phyloP scores from a whole-genome alignment of 1,139 yeast genomes.

The Pichia sp. region DNA sequence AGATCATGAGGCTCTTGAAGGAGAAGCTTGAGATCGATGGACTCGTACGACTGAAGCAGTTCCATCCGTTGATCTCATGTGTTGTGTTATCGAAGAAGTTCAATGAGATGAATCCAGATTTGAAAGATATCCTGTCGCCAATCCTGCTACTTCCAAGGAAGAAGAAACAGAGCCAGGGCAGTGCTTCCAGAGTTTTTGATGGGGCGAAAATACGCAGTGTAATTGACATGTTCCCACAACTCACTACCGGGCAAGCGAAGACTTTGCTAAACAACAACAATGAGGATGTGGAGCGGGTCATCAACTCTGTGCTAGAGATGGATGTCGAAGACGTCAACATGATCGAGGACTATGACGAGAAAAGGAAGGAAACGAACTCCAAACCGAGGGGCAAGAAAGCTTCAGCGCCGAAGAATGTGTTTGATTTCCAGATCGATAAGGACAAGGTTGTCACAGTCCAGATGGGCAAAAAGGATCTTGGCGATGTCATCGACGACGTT shows the following conservation, averaged over 20 bases:
- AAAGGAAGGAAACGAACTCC: not conserved
- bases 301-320: slow-evolving; percentile 55
- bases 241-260: slow-evolving; percentile 43
- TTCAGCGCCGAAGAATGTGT: slow-evolving; percentile 12
- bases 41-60: slow-evolving; percentile 36
- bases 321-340: slow-evolving; percentile 42
- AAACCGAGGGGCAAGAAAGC: not conserved
- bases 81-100: slow-evolving; percentile 45
- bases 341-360: slow-evolving; percentile 23
- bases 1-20: slow-evolving; percentile 39
- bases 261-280: slow-evolving; percentile 45
- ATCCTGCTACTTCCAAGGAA: slow-evolving; percentile 25
- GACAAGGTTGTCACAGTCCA: slow-evolving; percentile 22
- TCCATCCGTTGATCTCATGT: slow-evolving; percentile 52
- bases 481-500: slow-evolving; percentile 22
- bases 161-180: slow-evolving; percentile 14
- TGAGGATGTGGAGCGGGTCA: slow-evolving; percentile 54
- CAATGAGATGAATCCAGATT: slow-evolving; percentile 44
- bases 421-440: slow-evolving; percentile 17
- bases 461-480: slow-evolving; percentile 32
- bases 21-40: slow-evolving; percentile 44
- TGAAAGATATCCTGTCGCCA: slow-evolving; percentile 42
- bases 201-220: slow-evolving; percentile 42
- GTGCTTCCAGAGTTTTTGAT: slow-evolving; percentile 24
- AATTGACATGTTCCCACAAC: slow-evolving; percentile 56